phyloP scores from a whole-genome alignment of 2,329 filamentous ascomycete genomes.

The Coccinonectria pachysandricola region DNA sequence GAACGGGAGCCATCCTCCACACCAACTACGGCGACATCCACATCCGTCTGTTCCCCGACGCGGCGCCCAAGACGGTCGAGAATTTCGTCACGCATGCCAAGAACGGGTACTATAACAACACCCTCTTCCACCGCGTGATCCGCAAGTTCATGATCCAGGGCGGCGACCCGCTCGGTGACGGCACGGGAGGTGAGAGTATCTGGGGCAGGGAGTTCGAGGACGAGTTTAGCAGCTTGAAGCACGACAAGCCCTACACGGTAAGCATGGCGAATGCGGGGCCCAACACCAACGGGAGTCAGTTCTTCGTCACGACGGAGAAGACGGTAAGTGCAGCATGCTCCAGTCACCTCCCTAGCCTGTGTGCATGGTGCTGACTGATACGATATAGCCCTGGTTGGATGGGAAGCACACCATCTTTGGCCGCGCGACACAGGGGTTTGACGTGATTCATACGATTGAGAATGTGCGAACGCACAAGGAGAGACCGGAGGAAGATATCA shows the following conservation, averaged over 20 bases:
- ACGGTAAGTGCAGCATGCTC: slow-evolving; percentile 59
- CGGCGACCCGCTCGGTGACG: slow-evolving; percentile 86
- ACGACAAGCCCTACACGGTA: slow-evolving; percentile 92
- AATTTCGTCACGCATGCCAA: slow-evolving; percentile 92
- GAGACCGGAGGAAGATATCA: slow-evolving; percentile 94
- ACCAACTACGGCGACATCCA: slow-evolving; percentile 92
- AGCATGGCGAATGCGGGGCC: slow-evolving; percentile 97
- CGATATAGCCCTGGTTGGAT: slow-evolving; percentile 70
- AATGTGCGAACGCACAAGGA: slow-evolving; percentile 79
- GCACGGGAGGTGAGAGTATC: slow-evolving; percentile 76
- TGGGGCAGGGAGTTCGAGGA: slow-evolving; percentile 95
- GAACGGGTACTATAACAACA: slow-evolving; percentile 92
- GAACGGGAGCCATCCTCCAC: slow-evolving; percentile 74
- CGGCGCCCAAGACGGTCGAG: slow-evolving; percentile 88
- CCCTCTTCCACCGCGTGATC: slow-evolving; percentile 95
- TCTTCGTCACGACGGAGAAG: slow-evolving; percentile 97
- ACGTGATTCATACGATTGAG: slow-evolving; percentile 94
- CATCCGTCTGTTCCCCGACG: slow-evolving; percentile 83
- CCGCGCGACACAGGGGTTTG: slow-evolving; percentile 76
- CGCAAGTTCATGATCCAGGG: slow-evolving; percentile 99
- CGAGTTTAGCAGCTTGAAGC: slow-evolving; percentile 81
- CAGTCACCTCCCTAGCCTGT: not conserved
- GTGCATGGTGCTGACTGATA: slow-evolving; percentile 10
- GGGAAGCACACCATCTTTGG: slow-evolving; percentile 96
- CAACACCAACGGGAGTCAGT: slow-evolving; percentile 91